A percentile compares a stretch with the other conserved stretches of the same genome.
Evolutionary conservation across 495 filamentous ascomycete species (phyloP).

Genomic region (Talaromyces nanjingensis): DNA sequence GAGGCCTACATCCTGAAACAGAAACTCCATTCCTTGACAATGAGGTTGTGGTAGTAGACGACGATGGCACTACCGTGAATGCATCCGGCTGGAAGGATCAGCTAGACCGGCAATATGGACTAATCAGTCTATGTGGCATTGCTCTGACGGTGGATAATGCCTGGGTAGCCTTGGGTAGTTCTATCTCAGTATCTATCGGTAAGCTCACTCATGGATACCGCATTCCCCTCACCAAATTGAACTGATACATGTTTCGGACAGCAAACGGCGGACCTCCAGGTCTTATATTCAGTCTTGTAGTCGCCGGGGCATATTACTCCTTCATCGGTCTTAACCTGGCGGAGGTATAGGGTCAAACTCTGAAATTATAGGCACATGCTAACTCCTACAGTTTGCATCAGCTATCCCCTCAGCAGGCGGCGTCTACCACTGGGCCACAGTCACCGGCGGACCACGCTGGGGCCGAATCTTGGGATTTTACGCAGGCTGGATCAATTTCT

Average conservation of each 20-base stretch:
- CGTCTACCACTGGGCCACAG: constrained; percentile 75
- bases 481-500: constrained; percentile 67
- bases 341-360: too few relatives aligned
- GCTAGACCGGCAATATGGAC: constrained; percentile 35
- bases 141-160: constrained; percentile 37
- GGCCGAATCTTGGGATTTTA: constrained; percentile 62
- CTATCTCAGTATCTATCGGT: constrained; percentile 47
- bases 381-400: constrained; percentile 59
- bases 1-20: not conserved
- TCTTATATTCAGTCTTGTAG: constrained; percentile 35
- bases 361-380: too few relatives aligned
- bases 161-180: constrained; percentile 45
- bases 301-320: constrained; percentile 35
- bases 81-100: constrained; percentile 39
- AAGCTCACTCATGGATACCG: too few relatives aligned
- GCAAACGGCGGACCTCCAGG: constrained; percentile 41
- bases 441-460: constrained; percentile 54
- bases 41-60: constrained; percentile 6
- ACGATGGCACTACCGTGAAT: constrained; percentile 22
- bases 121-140: constrained; percentile 34
- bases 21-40: not conserved
- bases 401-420: constrained; percentile 74
- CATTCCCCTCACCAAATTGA: too few relatives aligned
- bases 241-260: constrained; percentile 10
- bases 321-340: constrained; percentile 34